A percentile compares a stretch with the other conserved stretches of the same genome.
These are phyloP conservation scores for Mucor sp. DNA, from an alignment of 371 early-diverging fungal species.

Conservation along the genomic window DNA sequence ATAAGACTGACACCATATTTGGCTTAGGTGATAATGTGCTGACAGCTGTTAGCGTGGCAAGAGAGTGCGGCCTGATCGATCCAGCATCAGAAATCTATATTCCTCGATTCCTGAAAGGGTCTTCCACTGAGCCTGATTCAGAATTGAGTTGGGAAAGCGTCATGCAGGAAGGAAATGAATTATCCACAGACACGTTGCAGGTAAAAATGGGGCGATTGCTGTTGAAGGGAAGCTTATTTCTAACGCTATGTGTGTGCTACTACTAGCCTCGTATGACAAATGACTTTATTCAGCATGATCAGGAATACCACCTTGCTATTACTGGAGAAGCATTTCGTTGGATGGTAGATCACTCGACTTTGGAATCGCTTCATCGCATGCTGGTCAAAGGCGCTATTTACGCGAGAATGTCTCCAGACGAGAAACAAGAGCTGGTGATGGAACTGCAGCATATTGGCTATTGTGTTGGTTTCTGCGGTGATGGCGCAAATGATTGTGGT, in stretches of 20 bases:
- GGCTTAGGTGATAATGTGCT: slow-evolving; percentile 89
- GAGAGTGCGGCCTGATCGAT: slow-evolving; percentile 85
- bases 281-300: not conserved
- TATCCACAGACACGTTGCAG: slow-evolving; percentile 69
- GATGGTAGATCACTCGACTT: slow-evolving; percentile 84
- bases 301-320: slow-evolving; percentile 79
- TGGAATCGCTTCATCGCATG: slow-evolving; percentile 75
- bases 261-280: not conserved
- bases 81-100: slow-evolving; percentile 56
- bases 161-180: slow-evolving; percentile 53
- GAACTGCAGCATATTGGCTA: slow-evolving; percentile 87
- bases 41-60: slow-evolving; percentile 97
- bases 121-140: slow-evolving; percentile 54
- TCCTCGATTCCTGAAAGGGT: slow-evolving; percentile 57
- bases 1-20: not conserved
- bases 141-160: slow-evolving; percentile 77
- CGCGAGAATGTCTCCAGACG: slow-evolving; percentile 99
- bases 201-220: too few relatives aligned
- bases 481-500: slow-evolving; percentile 99
- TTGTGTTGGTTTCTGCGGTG: slow-evolving; percentile 98
- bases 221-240: not conserved
- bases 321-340: slow-evolving; percentile 96
- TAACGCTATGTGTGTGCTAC: not conserved
- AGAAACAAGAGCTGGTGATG: slow-evolving; percentile 95
- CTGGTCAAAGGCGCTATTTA: slow-evolving; percentile 91